Evolutionary conservation across 495 filamentous ascomycete species (phyloP), one percentile per base, ranked within the genome.

Genomic region (Penicillium daleae): DNA sequence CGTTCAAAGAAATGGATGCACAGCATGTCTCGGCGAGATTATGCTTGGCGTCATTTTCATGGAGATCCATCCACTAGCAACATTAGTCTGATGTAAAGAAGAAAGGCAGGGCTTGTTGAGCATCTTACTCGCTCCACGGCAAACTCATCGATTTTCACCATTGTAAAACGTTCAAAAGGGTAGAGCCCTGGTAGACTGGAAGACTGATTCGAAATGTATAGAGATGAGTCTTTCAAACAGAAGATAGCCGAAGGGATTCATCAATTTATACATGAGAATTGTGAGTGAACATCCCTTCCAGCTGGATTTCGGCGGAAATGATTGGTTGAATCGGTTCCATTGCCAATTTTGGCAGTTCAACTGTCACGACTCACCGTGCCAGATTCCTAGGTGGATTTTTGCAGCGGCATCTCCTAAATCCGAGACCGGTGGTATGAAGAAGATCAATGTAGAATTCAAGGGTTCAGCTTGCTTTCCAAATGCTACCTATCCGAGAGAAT

Each of bases 21-120:
- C 85, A 88, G 74, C 92, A 97, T 0, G 92, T 94, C 74, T 97
- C 92, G 56, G 91, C 91, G 50, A 96, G 83, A 72, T 96, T 95
- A 67, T 92, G 83, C 22, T 88, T 87, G 9, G 86, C 87, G 9
- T 82, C 86, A n/a, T 72, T 86, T 66, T 97, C 91, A 72, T 92
- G 87, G 31, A 81, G 74, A 80, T 94, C 90, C 92, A 97, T 96
- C 92, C 92, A 97, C 86, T 96, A 19, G 1, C n/a, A 26, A 50
- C 0, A 21, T 60, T 31, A 57, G 33, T 32, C n/a, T 49, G 46
- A 39, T 27, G 46, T 6, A 13, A 22, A 57, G 6, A 27, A n/a
- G 15, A n/a, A n/a, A 31, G 39, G 27, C 21, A 5, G 5, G 17
- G 32, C 8, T n/a, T 0, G 35, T 50, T 26, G 17, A n/a, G 29